A percentile compares a stretch with the other conserved stretches of the same genome.
These are phyloP conservation scores for Penicillium thymicola DNA, from an alignment of 2,329 filamentous ascomycete species.

Conservation along the genomic window DNA sequence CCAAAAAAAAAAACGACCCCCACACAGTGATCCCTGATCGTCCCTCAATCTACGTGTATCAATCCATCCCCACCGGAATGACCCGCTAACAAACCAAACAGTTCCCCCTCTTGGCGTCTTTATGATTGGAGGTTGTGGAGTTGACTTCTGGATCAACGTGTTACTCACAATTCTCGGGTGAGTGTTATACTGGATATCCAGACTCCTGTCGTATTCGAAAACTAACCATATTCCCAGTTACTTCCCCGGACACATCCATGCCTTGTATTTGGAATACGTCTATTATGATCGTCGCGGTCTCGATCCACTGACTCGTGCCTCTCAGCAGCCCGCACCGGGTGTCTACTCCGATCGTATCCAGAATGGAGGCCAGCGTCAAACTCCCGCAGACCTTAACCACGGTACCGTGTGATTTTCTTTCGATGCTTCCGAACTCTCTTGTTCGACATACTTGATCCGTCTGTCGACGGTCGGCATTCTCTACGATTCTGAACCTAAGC, in stretches of 20 bases:
- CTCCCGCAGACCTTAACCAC: slow-evolving; percentile 18
- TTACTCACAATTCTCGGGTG: slow-evolving; percentile 63
- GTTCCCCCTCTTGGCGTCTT: slow-evolving; percentile 66
- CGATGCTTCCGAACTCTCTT: background rate
- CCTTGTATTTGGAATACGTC: slow-evolving; percentile 78
- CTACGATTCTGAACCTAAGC: background rate
- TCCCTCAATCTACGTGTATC: background rate
- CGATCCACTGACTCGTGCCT: slow-evolving; percentile 21
- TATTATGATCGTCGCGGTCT: slow-evolving; percentile 65
- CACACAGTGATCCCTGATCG: background rate
- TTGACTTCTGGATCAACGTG: slow-evolving; percentile 65
- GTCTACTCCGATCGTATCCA: slow-evolving; percentile 43
- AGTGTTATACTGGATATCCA: slow-evolving; percentile 17
- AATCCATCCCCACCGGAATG: background rate
- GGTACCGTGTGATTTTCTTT: slow-evolving; percentile 19
- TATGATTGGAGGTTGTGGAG: slow-evolving; percentile 62
- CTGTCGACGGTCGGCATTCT: background rate
- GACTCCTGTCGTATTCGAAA: background rate
- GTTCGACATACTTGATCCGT: background rate
- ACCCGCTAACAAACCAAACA: slow-evolving; percentile 32
- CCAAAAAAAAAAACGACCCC: too few species aligned
- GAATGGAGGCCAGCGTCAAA: slow-evolving; percentile 29
- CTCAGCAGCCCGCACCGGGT: slow-evolving; percentile 30
- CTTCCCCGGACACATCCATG: slow-evolving; percentile 74
- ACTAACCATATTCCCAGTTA: slow-evolving; percentile 47